These are phyloP conservation scores for Aspergillus sclerotiicarbonarius DNA, from an alignment of 495 filamentous ascomycete species.

Conservation along the genomic window DNA sequence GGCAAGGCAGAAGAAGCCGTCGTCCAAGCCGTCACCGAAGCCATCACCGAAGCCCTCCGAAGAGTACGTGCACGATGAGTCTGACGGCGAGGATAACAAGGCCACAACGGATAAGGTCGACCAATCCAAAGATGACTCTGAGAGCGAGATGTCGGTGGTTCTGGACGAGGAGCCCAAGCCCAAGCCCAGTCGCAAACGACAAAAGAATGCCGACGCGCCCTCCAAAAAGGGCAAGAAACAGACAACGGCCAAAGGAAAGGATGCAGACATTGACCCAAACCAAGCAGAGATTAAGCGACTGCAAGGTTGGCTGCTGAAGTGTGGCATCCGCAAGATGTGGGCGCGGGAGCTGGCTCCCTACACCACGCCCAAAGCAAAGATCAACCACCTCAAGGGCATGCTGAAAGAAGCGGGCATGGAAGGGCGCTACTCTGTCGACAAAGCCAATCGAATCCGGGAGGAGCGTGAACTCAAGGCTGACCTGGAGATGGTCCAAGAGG, in stretches of 20 bases:
- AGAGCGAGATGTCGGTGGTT: conserved; percentile 78
- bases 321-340: conserved; percentile 94
- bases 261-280: conserved; percentile 58
- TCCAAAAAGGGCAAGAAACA: conserved; percentile 38
- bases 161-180: conserved; percentile 65
- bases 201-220: conserved; percentile 32
- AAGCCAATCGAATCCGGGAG: conserved; percentile 82
- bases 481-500: conserved; percentile 76
- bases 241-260: conserved; percentile 31
- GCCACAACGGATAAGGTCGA: conserved; percentile 25
- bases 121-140: conserved; percentile 51
- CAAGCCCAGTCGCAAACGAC: conserved; percentile 46
- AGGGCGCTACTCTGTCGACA: conserved; percentile 79
- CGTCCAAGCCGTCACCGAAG: conserved; percentile 18
- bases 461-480: conserved; percentile 77
- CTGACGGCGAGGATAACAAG: conserved; percentile 23
- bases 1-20: conserved; percentile 20
- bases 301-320: conserved; percentile 84
- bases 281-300: conserved; percentile 86
- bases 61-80: conserved; percentile 18
- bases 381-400: conserved; percentile 74
- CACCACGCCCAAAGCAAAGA: conserved; percentile 74
- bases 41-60: conserved; percentile 27
- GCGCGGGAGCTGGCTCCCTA: conserved; percentile 72
- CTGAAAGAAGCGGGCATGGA: conserved; percentile 81